These are phyloP conservation scores for Eimeria falciformis DNA, from an alignment of 169 alveolate species.

Conservation along the genomic window DNA sequence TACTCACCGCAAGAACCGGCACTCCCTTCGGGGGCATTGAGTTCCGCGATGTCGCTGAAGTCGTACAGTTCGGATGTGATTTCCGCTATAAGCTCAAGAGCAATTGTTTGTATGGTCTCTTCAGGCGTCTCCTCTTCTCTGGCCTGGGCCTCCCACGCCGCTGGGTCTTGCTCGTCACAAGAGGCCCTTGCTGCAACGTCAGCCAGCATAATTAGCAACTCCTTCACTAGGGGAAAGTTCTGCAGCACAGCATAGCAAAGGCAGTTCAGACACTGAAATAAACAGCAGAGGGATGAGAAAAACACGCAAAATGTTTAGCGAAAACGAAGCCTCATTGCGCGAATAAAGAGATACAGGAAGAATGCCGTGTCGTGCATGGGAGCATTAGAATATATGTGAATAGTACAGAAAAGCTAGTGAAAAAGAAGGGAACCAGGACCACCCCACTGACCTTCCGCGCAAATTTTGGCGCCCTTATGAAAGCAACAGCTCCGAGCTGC, in stretches of 20 bases:
- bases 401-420: no score
- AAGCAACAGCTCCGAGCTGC: conserved; percentile 52
- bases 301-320: no score
- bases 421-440: neutral
- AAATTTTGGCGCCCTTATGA: conserved; percentile 36
- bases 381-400: no score
- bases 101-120: conserved; percentile 37
- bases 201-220: conserved; percentile 45
- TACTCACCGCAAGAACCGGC: conserved; percentile 40
- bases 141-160: conserved; percentile 65
- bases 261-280: no score
- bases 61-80: conserved; percentile 10
- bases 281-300: no score
- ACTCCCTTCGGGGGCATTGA: no score
- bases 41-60: no score
- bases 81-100: conserved; percentile 63
- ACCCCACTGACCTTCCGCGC: conserved; percentile 36
- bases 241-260: neutral
- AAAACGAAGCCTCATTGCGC: no score
- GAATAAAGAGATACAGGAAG: no score
- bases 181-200: conserved; percentile 51
- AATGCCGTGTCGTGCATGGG: no score
- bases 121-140: conserved; percentile 62
- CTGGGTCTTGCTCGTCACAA: conserved; percentile 19
- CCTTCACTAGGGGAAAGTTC: conserved; percentile 55